A percentile compares a stretch with the other conserved stretches of the same genome.
Evolutionary conservation across 202 grass and related monocot species (phyloP).

Genomic region (Elaeis oleifera): DNA sequence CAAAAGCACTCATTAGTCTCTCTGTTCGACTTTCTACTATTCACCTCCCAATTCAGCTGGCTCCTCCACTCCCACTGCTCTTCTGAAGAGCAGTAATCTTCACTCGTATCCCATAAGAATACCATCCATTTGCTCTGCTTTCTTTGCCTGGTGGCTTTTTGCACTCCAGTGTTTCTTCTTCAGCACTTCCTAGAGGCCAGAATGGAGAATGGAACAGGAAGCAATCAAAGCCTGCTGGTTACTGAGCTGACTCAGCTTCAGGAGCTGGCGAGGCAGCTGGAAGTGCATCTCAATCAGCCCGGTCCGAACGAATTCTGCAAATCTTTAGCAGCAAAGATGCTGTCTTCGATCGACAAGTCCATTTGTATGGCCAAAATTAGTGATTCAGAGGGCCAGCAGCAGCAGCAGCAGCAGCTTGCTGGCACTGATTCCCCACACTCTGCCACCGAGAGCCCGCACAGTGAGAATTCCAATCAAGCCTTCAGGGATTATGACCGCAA

Average conservation of each 20-base stretch:
- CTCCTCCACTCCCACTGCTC: no score
- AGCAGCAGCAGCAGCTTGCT: conserved; percentile 2
- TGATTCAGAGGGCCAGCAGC: neutral
- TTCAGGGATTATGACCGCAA: conserved; percentile 30
- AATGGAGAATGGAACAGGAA: conserved; percentile 17
- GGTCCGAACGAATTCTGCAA: conserved; percentile 30
- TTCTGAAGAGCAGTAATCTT: no score
- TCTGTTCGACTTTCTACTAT: no score
- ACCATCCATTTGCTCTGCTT: no score
- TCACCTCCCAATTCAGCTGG: no score
- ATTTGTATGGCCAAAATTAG: conserved; percentile 34
- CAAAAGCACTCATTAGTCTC: no score
- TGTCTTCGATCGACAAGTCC: conserved; percentile 43
- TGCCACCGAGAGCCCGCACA: conserved; percentile 31
- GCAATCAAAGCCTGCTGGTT: conserved; percentile 32
- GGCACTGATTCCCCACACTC: conserved; percentile 29
- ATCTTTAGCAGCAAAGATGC: conserved; percentile 33
- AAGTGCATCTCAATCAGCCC: conserved; percentile 28
- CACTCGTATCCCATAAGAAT: no score
- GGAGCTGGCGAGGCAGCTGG: conserved; percentile 45
- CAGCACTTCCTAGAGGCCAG: no score
- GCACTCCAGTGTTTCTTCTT: no score
- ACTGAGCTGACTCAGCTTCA: conserved; percentile 47
- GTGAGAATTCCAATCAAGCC: conserved; percentile 37
- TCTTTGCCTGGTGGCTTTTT: no score